A percentile compares a stretch with the other conserved stretches of the same genome.
Evolutionary conservation across 2,329 filamentous ascomycete genomes (phyloP).

Genomic region (Fusarium setosum): DNA sequence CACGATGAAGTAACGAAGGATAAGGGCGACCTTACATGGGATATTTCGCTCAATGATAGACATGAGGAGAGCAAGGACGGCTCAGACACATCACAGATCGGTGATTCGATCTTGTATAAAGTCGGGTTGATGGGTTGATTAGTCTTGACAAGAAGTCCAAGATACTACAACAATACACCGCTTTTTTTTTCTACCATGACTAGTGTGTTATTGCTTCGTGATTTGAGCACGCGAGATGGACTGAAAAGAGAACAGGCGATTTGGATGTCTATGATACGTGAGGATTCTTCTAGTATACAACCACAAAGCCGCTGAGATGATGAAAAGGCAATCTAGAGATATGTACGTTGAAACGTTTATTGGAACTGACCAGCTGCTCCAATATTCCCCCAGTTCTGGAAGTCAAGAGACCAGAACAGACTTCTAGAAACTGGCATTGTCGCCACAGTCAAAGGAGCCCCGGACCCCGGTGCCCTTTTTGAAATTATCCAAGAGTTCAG

Average conservation of each 20-base stretch:
- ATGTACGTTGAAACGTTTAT: not conserved
- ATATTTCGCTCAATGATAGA: slow-evolving; percentile 6
- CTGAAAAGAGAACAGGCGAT: too few species aligned
- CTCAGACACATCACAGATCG: not conserved
- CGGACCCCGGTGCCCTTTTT: not conserved
- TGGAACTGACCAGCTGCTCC: not conserved
- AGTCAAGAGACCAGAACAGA: not conserved
- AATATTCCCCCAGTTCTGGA: not conserved
- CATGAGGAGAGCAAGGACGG: not conserved
- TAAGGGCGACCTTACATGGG: not conserved
- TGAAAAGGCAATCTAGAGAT: not conserved
- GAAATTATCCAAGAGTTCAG: slow-evolving; percentile 3
- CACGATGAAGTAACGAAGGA: slow-evolving; percentile 10
- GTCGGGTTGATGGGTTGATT: too few species aligned
- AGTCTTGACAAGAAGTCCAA: too few species aligned
- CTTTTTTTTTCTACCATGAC: too few species aligned
- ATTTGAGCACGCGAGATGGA: too few species aligned
- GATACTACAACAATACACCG: too few species aligned
- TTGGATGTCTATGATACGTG: too few species aligned
- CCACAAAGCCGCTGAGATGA: not conserved
- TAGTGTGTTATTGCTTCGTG: too few species aligned
- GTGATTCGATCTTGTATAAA: not conserved
- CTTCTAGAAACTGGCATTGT: not conserved
- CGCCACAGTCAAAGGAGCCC: slow-evolving; percentile 1
- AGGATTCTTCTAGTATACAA: not conserved